These are phyloP conservation scores for Styphnolobium japonicum DNA, from an alignment of 306 rosid genomes.

Conservation along the genomic window DNA sequence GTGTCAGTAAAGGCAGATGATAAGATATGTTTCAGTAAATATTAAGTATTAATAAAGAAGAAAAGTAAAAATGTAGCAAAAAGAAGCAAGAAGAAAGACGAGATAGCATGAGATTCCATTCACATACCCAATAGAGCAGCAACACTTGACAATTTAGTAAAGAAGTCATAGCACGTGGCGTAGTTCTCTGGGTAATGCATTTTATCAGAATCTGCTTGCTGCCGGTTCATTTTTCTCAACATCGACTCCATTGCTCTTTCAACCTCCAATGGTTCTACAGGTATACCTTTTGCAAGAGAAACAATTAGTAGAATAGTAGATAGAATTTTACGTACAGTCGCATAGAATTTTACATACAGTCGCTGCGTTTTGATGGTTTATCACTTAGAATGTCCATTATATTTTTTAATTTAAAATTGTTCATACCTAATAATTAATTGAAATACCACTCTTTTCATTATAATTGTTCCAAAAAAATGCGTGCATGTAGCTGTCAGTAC, in stretches of 20 bases:
- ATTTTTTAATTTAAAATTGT: no score
- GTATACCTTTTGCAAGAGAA: slow-evolving; percentile 14
- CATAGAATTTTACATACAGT: no score
- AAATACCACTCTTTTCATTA: no score
- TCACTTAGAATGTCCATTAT: no score
- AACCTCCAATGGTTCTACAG: slow-evolving; percentile 16
- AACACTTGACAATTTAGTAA: not conserved
- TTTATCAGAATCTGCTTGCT: not conserved
- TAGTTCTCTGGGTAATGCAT: not conserved
- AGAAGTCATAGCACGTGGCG: not conserved
- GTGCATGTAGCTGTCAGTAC: no score
- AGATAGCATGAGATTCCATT: not conserved
- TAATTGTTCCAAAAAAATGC: no score
- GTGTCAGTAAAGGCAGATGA: no score
- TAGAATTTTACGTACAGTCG: no score
- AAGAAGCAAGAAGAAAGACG: not conserved
- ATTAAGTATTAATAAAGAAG: not conserved
- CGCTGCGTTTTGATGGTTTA: no score
- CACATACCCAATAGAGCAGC: slow-evolving; percentile 2
- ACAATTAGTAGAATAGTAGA: no score
- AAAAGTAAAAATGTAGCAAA: not conserved
- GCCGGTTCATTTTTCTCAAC: not conserved
- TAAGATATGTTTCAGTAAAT: not conserved
- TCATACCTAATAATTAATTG: no score
- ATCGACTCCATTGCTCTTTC: not conserved